Conservation (phyloP, 345 rosid species). For the Rhodamnia argentea region DNA sequence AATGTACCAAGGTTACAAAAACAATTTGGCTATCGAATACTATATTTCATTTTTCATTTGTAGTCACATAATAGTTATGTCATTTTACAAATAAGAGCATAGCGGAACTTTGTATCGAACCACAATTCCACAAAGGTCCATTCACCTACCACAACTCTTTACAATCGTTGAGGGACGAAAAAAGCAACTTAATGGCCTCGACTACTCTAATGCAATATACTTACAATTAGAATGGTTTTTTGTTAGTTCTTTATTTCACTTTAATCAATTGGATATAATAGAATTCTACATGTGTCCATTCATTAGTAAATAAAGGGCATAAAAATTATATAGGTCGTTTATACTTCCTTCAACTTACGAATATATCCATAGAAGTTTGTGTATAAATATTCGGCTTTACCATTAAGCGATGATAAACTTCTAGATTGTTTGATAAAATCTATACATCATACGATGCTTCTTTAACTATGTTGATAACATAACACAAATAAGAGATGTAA, state of each 20-base stretch:
- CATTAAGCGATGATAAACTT: neutral
- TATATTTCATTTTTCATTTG: no score
- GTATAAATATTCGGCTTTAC: neutral
- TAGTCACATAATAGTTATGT: no score
- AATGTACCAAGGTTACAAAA: neutral
- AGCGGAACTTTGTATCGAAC: no score
- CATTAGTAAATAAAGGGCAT: neutral
- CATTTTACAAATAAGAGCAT: neutral
- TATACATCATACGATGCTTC: neutral
- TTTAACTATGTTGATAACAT: neutral
- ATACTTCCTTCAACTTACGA: neutral
- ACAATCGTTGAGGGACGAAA: neutral
- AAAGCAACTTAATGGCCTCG: neutral
- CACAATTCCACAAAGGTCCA: no score
- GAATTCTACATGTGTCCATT: neutral
- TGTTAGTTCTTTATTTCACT: neutral
- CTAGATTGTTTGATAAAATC: no score
- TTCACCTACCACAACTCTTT: no score
- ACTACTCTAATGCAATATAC: accelerated
- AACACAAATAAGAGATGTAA: neutral
- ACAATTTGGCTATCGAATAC: no score
- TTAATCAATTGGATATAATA: neutral
- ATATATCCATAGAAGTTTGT: neutral
- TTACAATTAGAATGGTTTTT: no score
- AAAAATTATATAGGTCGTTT: neutral